These are phyloP conservation scores for Coniochaeta sp. DNA, from an alignment of 2,329 filamentous ascomycete genomes.

Conservation along the genomic window DNA sequence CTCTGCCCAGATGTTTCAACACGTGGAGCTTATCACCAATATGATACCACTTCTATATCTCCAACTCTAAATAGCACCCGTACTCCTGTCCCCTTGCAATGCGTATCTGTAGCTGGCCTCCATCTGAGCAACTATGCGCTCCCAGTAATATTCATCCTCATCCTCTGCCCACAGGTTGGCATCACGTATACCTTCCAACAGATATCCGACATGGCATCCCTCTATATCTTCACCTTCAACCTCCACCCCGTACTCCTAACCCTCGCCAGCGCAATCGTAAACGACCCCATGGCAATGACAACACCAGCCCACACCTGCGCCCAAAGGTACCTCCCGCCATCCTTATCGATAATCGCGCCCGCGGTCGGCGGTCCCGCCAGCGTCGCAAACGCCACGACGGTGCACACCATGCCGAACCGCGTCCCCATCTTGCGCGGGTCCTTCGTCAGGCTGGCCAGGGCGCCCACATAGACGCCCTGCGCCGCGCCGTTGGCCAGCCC, in stretches of 20 bases:
- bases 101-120: neutral
- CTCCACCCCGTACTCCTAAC: constrained; percentile 28
- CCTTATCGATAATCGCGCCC: constrained; percentile 35
- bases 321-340: constrained; percentile 30
- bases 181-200: no score
- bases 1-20: no score
- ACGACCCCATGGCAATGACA: constrained; percentile 27
- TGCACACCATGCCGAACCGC: constrained; percentile 38
- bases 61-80: neutral
- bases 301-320: constrained; percentile 40
- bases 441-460: constrained; percentile 32
- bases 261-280: constrained; percentile 24
- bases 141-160: neutral
- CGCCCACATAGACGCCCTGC: constrained; percentile 32
- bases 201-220: no score
- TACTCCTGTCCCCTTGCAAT: neutral
- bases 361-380: constrained; percentile 37
- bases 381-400: constrained; percentile 31
- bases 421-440: constrained; percentile 37
- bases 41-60: neutral
- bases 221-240: constrained; percentile 24
- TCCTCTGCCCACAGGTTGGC: neutral
- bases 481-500: constrained; percentile 35
- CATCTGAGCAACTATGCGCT: no score
- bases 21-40: no score